Percentiles rank a stretch among this genome's conserved stretches.
These are phyloP conservation scores for Coniochaeta hoffmannii DNA, from an alignment of 2,329 filamentous ascomycete species.

Conservation along the genomic window DNA sequence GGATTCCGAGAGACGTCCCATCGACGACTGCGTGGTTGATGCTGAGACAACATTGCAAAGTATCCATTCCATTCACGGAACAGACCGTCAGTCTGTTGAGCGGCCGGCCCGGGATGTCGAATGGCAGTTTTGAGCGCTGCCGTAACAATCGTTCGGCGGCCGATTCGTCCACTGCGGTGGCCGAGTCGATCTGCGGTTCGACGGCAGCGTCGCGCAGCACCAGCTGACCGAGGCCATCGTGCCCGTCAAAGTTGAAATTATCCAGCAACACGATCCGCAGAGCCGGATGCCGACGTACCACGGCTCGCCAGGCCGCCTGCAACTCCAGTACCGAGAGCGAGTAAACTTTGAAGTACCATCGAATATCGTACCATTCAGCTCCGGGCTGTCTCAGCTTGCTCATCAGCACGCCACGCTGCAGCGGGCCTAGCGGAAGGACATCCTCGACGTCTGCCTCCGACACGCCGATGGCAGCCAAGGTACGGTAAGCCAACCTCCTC, in stretches of 20 bases:
- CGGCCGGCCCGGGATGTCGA: neutral
- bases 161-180: neutral
- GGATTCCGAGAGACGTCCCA: slow-evolving; percentile 20
- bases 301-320: slow-evolving; percentile 14
- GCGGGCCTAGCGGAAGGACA: slow-evolving; percentile 28
- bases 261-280: slow-evolving; percentile 26
- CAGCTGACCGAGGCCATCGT: slow-evolving; percentile 9
- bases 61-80: neutral
- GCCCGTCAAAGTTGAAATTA: slow-evolving; percentile 10
- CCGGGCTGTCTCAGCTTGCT: slow-evolving; percentile 21
- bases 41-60: slow-evolving; percentile 15
- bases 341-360: neutral
- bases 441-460: slow-evolving; percentile 18
- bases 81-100: slow-evolving; percentile 3
- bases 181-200: slow-evolving; percentile 2
- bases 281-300: slow-evolving; percentile 20
- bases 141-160: neutral
- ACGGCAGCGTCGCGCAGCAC: slow-evolving; percentile 1
- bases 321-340: neutral
- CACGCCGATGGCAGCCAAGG: neutral
- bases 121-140: neutral
- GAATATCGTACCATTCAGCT: neutral
- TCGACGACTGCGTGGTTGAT: slow-evolving; percentile 27
- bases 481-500: neutral
- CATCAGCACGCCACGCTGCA: slow-evolving; percentile 29